phyloP scores from a whole-genome alignment of 768 basidiomycete genomes.

The Termitomyces sp. region DNA sequence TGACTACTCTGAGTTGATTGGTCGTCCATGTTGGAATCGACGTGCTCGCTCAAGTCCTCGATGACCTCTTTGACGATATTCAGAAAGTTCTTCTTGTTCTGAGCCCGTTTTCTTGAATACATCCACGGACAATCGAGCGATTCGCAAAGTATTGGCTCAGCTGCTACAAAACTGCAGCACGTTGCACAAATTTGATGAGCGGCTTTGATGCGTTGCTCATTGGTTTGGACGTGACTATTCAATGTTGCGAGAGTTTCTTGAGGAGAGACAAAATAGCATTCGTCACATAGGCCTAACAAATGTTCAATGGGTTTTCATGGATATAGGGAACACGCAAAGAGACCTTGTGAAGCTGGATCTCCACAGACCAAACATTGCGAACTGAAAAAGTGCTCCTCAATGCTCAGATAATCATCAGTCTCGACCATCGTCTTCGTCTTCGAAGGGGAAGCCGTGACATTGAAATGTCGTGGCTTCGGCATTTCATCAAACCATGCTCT shows the following conservation, averaged over 20 bases:
- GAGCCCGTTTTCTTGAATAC: slow-evolving; percentile 61
- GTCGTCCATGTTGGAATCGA: slow-evolving; percentile 4
- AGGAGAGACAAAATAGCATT: slow-evolving; percentile 42
- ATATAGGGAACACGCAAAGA: background rate
- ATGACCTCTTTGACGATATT: slow-evolving; percentile 26
- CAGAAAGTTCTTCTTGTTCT: slow-evolving; percentile 33
- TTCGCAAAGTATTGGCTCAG: slow-evolving; percentile 67
- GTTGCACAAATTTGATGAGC: slow-evolving; percentile 67
- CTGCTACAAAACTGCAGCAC: slow-evolving; percentile 52
- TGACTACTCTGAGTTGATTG: slow-evolving; percentile 3
- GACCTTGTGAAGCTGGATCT: slow-evolving; percentile 47
- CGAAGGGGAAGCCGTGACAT: slow-evolving; percentile 28
- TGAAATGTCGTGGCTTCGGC: slow-evolving; percentile 45
- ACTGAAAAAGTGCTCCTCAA: slow-evolving; percentile 73
- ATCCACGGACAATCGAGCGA: slow-evolving; percentile 86
- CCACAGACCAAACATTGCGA: slow-evolving; percentile 69
- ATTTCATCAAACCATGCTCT: slow-evolving; percentile 83
- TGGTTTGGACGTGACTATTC: slow-evolving; percentile 42
- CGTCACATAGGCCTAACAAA: slow-evolving; percentile 54
- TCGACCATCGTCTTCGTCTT: slow-evolving; percentile 17
- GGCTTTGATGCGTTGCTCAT: slow-evolving; percentile 49
- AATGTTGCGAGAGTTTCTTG: slow-evolving; percentile 54
- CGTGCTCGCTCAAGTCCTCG: slow-evolving; percentile 25
- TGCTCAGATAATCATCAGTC: slow-evolving; percentile 38
- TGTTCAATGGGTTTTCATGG: background rate